Evolutionary conservation across 2,329 filamentous ascomycete genomes (phyloP), one percentile per base, ranked within the genome.

Genomic region (Cytospora chrysosperma): DNA sequence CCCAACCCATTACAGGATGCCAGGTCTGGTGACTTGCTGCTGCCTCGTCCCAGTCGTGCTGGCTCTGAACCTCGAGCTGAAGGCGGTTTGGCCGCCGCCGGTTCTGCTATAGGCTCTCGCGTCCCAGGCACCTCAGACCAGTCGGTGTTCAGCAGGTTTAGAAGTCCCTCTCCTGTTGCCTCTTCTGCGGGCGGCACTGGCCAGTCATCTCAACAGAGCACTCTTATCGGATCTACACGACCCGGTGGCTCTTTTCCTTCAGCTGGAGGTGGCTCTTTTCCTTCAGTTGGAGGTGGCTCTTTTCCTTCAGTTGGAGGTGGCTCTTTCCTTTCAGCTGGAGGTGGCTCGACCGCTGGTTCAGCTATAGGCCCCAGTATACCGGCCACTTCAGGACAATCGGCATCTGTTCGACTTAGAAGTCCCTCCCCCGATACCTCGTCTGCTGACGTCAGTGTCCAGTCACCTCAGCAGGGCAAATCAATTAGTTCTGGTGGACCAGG

Each of bases 1-100:
- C 43, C 43, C 43, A 61, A 61, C 24, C 59, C 53, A 4, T 7
- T 50, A 5, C 37, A 51, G 13, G 59, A 56, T 15, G 59, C 59
- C 24, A 50, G 40, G 21, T 50, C 40, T n/a, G 28, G 28, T 24
- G 28, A 27, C 12, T 15, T 56, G 28, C 52, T 30, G 9, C 37
- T 61, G 28, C 52, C 59, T 27, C 40, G 27, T 17, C 59, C 58
- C n/a, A 13, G 12, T 19, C n/a, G n/a, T 47, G 8, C n/a, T 21
- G 43, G 43, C 9, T 47, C 10, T 13, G 8, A 24, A 9, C 10
- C 43, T 24, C 43, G n/a, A 24, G n/a, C 19, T 21, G 43, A 47
- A 21, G 43, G n/a, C 8, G 43, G 3, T 47, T 7, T 15, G n/a
- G 10, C n/a, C 10, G 19, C 15, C 8, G n/a, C 3, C n/a, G 43